Conservation (phyloP, 768 basidiomycete genomes). For the Trametes cingulata region DNA sequence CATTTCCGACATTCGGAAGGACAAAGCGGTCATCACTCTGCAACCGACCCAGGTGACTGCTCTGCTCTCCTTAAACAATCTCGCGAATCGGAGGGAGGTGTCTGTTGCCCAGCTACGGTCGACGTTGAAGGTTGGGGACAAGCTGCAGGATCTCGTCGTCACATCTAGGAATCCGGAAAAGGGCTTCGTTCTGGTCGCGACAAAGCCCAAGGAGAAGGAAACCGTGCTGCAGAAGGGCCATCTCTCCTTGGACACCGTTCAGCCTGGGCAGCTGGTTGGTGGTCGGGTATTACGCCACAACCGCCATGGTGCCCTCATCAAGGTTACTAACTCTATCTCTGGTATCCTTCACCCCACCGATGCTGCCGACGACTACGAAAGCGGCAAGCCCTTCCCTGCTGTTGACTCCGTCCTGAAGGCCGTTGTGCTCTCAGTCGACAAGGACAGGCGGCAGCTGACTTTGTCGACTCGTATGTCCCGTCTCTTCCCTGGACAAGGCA, state of each 20-base stretch:
- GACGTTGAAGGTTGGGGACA: conserved; percentile 66
- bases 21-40: conserved; percentile 76
- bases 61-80: conserved; percentile 81
- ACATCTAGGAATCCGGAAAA: conserved; percentile 86
- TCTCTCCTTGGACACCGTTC: conserved; percentile 65
- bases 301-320: conserved; percentile 73
- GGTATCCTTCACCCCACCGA: conserved; percentile 86
- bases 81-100: conserved; percentile 78
- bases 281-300: conserved; percentile 80
- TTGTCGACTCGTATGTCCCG: conserved; percentile 81
- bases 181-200: conserved; percentile 82
- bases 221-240: conserved; percentile 47
- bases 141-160: conserved; percentile 78
- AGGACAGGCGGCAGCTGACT: conserved; percentile 63
- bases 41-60: conserved; percentile 71
- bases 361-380: conserved; percentile 74
- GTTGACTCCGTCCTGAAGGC: conserved; percentile 71
- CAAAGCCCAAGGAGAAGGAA: conserved; percentile 60
- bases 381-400: conserved; percentile 54
- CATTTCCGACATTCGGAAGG: conserved; percentile 81
- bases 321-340: conserved; percentile 67
- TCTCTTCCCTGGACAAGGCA: conserved; percentile 51
- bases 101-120: conserved; percentile 65
- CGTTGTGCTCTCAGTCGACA: conserved; percentile 68
- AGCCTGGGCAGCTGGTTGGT: conserved; percentile 71